Evolutionary conservation across 2,329 filamentous ascomycete genomes (phyloP).

Genomic region (Botryotinia calthae): DNA sequence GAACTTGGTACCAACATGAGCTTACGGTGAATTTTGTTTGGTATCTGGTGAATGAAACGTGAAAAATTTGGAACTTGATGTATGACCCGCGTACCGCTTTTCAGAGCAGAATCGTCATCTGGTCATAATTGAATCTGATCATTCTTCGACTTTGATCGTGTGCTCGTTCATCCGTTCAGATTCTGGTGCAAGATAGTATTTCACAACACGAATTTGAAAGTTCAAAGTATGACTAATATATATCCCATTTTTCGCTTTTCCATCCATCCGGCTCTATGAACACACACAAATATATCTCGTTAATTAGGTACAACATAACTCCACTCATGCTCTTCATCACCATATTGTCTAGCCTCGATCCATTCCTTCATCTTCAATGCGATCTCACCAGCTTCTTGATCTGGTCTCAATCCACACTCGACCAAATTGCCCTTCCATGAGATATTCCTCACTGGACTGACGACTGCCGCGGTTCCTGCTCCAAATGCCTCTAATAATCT

Average conservation of each 20-base stretch:
- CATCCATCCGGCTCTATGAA: conserved; percentile 3
- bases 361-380: conserved; percentile 88
- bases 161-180: not conserved
- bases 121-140: not conserved
- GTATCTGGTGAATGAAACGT: not conserved
- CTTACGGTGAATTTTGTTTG: not conserved
- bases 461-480: conserved; percentile 88
- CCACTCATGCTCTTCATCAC: conserved; percentile 89
- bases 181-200: not conserved
- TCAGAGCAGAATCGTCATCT: not conserved
- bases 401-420: conserved; percentile 75
- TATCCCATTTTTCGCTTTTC: not conserved
- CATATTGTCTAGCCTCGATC: conserved; percentile 95
- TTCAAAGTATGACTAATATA: conserved; percentile 1
- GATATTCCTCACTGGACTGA: conserved; percentile 85
- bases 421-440: conserved; percentile 82
- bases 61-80: not conserved
- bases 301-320: conserved; percentile 54
- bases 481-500: conserved; percentile 91
- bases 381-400: conserved; percentile 84
- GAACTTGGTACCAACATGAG: not conserved
- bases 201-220: not conserved
- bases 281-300: not conserved
- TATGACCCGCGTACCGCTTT: not conserved
- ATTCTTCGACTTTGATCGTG: not conserved